Evolutionary conservation across 768 basidiomycete genomes (phyloP), one percentile per base, ranked within the genome.

Genomic region (Albatrellus ellisii): DNA sequence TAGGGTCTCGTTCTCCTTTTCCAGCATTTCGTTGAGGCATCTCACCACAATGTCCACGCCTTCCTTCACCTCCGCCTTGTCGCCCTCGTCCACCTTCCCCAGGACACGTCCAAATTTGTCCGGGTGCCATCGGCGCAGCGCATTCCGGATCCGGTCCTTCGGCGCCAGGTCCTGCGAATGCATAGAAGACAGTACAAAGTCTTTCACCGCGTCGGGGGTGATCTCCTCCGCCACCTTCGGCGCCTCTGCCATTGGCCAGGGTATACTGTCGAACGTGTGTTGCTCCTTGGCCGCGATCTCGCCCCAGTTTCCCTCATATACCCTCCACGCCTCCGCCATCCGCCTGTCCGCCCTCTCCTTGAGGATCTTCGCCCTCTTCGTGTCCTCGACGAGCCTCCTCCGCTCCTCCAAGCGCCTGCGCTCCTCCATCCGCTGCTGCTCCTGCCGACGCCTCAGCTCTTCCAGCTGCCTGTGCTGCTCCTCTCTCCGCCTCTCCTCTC

Each of bases 91-190:
- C 2, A 85, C 73, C 51, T 73, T 65, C 11, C 52, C 56, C 41
- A 80, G 56, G 32, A 80, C 46, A 28, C 79, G 62, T 43, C 70
- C 60, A 62, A 86, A 86, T 34, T 81, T 63, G 58, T 88, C 85
- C 3, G 85, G 86, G 54, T 89, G 85, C 83, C 83, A 87, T 32
- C 80, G 67, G 17, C 81, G 69, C 57, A 81, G 68, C 0, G 79
- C 82, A 21, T 58, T 64, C 35, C 75, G 70, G 45, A 85, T 69
- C 44, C 80, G 67, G 42, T 85, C 80, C 56, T 75, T 82, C 47
- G 65, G 67, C 27, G 75, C 63, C 47, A 72, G 67, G 7, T 62
- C 63, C 44, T 61, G 59, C 11, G 81, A 82, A 57, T 86, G 82
- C 12, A 63, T 46, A n/a, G 71, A 65, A 18, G 79, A 80, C 29